Evolutionary conservation across 768 basidiomycete genomes (phyloP), one percentile per base, ranked within the genome.

Genomic region (Leucocoprinus leucothites): DNA sequence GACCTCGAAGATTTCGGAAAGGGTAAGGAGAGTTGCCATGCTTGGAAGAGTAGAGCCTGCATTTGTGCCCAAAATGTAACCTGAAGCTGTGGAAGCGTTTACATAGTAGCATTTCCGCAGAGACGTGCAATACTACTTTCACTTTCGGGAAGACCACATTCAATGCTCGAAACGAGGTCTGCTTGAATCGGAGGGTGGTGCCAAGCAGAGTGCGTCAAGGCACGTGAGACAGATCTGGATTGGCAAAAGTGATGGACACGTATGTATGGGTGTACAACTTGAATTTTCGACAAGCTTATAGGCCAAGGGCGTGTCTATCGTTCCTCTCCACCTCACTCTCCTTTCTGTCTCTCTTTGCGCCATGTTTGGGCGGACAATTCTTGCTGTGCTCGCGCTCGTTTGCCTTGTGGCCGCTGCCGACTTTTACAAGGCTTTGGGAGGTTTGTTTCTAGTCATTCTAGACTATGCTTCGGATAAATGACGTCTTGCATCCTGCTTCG

Each of bases 351-450:
- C 43, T 57, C 57, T 26, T 38, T 52, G 59, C 59, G 21, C 65
- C 57, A 73, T 80, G 71, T 64, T 74, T 53, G 60, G 68, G 31
- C 60, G 60, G 43, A 68, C 65, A 57, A 59, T 76, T 48, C 57
- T 78, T 53, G 51, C 74, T 8, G 59, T 79, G 51, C 58, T 80
- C 7, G 58, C 72, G 18, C 51, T 79, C 28, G 66, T 69, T 34
- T 63, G 71, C 44, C 59, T 79, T 22, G 72, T 65, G 16, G 65
- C 69, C 7, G 91, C 87, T 22, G 79, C 82, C 3, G 91, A 94
- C 72, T 77, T 87, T 45, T 97, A 96, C 71, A 91, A 91, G 70
- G 66, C 82, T 56, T 75, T 96, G 57, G 93, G 91, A 62, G 71
- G 91, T 94, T 68, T 73, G 87, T 79, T 54, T 58, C 58, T 53